These are phyloP conservation scores for Corylus heterophylla DNA, from an alignment of 306 rosid genomes.

Conservation along the genomic window DNA sequence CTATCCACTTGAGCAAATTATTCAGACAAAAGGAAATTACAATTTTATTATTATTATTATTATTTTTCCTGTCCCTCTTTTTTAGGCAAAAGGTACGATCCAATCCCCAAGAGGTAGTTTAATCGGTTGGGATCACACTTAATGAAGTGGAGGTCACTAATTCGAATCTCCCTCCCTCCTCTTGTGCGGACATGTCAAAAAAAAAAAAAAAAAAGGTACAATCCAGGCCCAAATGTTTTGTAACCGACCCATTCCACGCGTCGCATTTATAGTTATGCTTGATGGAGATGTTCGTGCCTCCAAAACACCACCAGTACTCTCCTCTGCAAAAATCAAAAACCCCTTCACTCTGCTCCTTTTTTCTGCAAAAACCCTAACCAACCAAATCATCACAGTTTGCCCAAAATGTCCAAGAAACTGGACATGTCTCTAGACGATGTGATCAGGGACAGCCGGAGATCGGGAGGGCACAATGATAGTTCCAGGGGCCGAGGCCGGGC, in stretches of 20 bases:
- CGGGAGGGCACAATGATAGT: slow-evolving; percentile 6
- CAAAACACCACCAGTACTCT: background rate
- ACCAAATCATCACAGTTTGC: background rate
- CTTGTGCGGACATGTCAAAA: no score
- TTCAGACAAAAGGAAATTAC: no score
- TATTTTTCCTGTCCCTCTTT: no score
- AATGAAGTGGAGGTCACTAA: no score
- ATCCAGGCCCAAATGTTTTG: no score
- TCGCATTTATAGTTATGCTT: background rate
- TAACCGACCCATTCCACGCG: background rate
- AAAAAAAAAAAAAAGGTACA: no score
- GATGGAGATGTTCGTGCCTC: background rate
- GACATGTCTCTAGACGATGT: slow-evolving; percentile 43
- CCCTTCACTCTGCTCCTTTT: background rate
- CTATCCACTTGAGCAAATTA: no score
- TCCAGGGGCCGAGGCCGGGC: slow-evolving; percentile 22
- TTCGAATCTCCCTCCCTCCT: no score
- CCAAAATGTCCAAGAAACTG: slow-evolving; percentile 27
- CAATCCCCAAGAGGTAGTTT: no score
- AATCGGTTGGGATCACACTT: no score
- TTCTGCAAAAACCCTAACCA: background rate
- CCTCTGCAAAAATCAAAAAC: background rate
- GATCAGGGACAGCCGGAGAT: slow-evolving; percentile 12
- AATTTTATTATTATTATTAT: no score
- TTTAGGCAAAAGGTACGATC: no score